phyloP scores from a whole-genome alignment of 805 yeast genomes.

The Lachancea nothofagi region DNA sequence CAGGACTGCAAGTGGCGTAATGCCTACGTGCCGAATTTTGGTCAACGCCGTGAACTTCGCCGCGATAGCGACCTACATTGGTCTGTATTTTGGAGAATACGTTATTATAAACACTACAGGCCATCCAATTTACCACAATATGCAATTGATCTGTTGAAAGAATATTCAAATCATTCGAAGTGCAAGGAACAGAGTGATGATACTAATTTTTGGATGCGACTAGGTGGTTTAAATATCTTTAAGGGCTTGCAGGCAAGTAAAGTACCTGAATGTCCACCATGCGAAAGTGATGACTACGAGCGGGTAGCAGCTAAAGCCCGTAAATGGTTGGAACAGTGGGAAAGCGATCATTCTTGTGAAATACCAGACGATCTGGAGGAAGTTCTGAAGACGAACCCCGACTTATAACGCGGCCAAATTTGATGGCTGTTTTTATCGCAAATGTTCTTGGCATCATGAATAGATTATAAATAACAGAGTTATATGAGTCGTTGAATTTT shows the following conservation, averaged over 20 bases:
- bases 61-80: conserved; percentile 47
- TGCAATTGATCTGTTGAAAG: conserved; percentile 22
- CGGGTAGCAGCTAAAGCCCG: conserved; percentile 12
- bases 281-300: conserved; percentile 2
- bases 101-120: conserved; percentile 39
- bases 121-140: conserved; percentile 43
- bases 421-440: neutral
- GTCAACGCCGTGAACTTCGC: conserved; percentile 48
- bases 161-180: conserved; percentile 15
- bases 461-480: conserved; percentile 10
- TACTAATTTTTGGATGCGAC: conserved; percentile 1
- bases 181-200: neutral
- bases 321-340: conserved; percentile 26
- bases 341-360: conserved; percentile 23
- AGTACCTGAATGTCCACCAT: neutral
- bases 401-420: conserved; percentile 10
- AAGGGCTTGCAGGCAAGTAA: too few relatives aligned
- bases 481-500: conserved; percentile 7
- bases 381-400: conserved; percentile 13
- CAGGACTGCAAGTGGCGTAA: conserved; percentile 45
- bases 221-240: neutral
- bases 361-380: conserved; percentile 35
- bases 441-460: conserved; percentile 9
- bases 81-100: conserved; percentile 56
- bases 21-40: conserved; percentile 50